A percentile compares a stretch with the other conserved stretches of the same genome.
phyloP scores from a whole-genome alignment of 2,329 filamentous ascomycete species.

The Penicillium aurantiogriseum region DNA sequence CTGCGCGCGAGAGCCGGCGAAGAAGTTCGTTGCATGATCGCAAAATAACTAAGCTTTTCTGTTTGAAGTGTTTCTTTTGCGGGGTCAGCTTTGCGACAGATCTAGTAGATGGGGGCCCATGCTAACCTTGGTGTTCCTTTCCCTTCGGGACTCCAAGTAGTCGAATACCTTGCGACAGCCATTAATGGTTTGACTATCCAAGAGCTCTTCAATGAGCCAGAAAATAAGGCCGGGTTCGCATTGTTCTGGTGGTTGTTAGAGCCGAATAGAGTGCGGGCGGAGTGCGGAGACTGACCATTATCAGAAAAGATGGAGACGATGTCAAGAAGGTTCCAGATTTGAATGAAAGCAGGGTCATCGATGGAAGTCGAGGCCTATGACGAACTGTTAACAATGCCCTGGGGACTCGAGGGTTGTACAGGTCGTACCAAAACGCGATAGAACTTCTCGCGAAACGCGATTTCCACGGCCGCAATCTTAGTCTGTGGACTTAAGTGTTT shows the following conservation, averaged over 20 bases:
- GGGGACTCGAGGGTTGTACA: conserved; percentile 1
- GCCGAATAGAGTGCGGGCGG: neutral
- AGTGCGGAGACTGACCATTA: conserved; percentile 58
- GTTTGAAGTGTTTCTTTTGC: conserved; percentile 65
- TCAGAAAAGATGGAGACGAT: conserved; percentile 87
- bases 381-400: conserved; percentile 14
- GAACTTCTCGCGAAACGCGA: conserved; percentile 77
- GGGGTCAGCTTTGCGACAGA: conserved; percentile 23
- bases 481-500: conserved; percentile 53
- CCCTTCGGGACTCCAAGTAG: conserved; percentile 88
- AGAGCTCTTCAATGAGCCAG: conserved; percentile 87
- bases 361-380: conserved; percentile 70
- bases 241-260: conserved; percentile 44
- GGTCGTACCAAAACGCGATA: conserved; percentile 70
- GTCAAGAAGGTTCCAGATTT: conserved; percentile 91
- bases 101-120: neutral
- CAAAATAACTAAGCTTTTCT: conserved; percentile 86
- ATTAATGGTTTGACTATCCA: conserved; percentile 93
- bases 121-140: conserved; percentile 74
- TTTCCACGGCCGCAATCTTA: conserved; percentile 71
- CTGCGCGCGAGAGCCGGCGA: conserved; percentile 87
- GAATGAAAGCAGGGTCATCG: conserved; percentile 72
- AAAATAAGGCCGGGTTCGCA: conserved; percentile 80
- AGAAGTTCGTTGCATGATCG: conserved; percentile 92
- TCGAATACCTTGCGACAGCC: conserved; percentile 91